Evolutionary conservation across 2,329 filamentous ascomycete species (phyloP), one percentile per base, ranked within the genome.

Genomic region (Pseudonectria buxi): DNA sequence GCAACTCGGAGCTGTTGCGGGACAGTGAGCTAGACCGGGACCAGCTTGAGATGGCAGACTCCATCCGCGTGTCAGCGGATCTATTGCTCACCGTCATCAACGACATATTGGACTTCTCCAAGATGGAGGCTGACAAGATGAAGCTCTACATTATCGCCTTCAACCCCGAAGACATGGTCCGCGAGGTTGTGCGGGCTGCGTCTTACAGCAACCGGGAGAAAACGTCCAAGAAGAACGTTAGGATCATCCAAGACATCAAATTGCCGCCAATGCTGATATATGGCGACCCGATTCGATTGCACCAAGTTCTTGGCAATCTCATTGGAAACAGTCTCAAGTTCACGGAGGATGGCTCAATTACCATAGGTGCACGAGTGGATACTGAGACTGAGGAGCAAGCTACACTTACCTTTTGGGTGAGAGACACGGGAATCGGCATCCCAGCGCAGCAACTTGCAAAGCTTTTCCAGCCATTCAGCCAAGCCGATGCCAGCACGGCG

Each of bases 271-370:
- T 95, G 65, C 67, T 82, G 29, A 78, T 80, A 43, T 76, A 75
- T 36, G 78, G 78, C 11, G 78, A 83, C 42, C 78, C 78, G 0
- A 79, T 81, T 39, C 72, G 78, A 24, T 65, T 83, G 14, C 78
- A 82, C 44, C 78, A 83, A 55, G 78, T 82, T 1, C 64, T 82
- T 4, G 85, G 86, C 47, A 95, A 95, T 53, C 72, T 95, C 16
- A 83, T 95, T 28, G 85, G 84, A 44, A 95, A 95, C 65, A 90
- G 85, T 54, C 82, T 95, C 60, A 95, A 95, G 56, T 95, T 95
- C 56, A 95, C 89, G 0, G 84, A 89, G 38, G 75, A 82, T 39
- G 89, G 89, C 1, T 85, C 83, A 0, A 85, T 95, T 39, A 94
- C 86, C 1, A 86, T 95, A 33, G 80, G 80, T 30, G 86, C 87